Evolutionary conservation across 257 asterid genomes (phyloP).

Genomic region (Solanum ossicruentum): DNA sequence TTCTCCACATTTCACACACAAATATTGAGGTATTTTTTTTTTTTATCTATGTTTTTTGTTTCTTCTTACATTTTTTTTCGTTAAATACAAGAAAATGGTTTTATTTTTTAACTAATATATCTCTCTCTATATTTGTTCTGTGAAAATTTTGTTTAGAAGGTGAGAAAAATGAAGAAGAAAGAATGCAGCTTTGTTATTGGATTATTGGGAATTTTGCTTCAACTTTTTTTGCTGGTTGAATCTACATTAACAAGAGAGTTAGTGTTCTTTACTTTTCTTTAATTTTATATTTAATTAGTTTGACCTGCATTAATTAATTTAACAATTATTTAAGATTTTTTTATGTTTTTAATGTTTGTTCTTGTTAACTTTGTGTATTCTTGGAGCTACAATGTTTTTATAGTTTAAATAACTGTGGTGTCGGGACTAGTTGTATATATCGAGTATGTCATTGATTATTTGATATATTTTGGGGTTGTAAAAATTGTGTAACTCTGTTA

Average conservation of each 20-base stretch:
- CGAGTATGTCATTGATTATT: not conserved
- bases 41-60: not conserved
- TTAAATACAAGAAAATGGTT: not conserved
- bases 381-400: not conserved
- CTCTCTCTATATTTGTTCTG: not conserved
- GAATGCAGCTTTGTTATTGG: slow-evolving; percentile 10
- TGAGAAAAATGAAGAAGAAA: slow-evolving; percentile 14
- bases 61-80: not conserved
- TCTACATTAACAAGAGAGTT: slow-evolving; percentile 30
- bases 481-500: not conserved
- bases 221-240: slow-evolving; percentile 13
- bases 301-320: not conserved
- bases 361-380: not conserved
- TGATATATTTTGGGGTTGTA: not conserved
- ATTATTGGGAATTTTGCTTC: slow-evolving; percentile 20
- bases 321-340: not conserved
- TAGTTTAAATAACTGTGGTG: not conserved
- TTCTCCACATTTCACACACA: not conserved
- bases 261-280: slow-evolving; percentile 3
- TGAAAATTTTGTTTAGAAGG: not conserved
- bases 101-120: not conserved
- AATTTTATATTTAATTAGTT: not conserved
- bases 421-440: not conserved
- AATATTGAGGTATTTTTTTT: not conserved
- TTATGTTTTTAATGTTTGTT: not conserved